These are phyloP conservation scores for Pyrenophora seminiperda DNA, from an alignment of 2,329 filamentous ascomycete genomes.

Conservation along the genomic window DNA sequence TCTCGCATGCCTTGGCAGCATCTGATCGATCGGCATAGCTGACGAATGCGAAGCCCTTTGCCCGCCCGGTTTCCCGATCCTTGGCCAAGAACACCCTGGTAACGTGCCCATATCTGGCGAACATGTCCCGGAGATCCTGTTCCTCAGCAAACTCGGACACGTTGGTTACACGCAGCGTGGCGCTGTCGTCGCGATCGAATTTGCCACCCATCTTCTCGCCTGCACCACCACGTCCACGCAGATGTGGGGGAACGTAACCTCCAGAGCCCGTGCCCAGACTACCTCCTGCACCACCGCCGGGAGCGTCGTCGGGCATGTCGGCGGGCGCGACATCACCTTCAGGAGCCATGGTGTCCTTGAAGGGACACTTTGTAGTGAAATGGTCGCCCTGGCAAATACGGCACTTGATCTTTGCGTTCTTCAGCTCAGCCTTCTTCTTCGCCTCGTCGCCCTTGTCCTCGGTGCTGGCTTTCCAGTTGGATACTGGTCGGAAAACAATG, in stretches of 20 bases:
- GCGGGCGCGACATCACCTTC: constrained; percentile 60
- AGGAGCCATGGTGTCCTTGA: constrained; percentile 99
- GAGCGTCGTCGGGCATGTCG: constrained; percentile 54
- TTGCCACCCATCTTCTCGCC: constrained; percentile 91
- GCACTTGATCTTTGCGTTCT: constrained; percentile 99
- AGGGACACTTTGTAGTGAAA: constrained; percentile 98
- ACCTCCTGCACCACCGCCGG: constrained; percentile 52
- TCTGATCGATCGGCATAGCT: constrained; percentile 90
- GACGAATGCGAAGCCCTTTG: constrained; percentile 99
- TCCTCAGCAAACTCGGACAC: constrained; percentile 98
- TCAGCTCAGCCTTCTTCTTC: constrained; percentile 71
- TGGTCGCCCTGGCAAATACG: constrained; percentile 98
- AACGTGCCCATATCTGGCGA: constrained; percentile 95
- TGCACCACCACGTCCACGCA: constrained; percentile 75
- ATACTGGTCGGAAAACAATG: constrained; percentile 91
- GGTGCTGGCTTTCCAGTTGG: constrained; percentile 91
- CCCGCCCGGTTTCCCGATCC: constrained; percentile 92
- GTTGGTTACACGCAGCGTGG: constrained; percentile 96
- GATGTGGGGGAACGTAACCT: constrained; percentile 91
- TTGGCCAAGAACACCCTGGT: constrained; percentile 97
- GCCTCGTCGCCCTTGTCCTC: constrained; percentile 78
- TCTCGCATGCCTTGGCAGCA: constrained; percentile 89
- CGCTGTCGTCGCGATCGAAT: constrained; percentile 94
- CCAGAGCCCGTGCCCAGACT: constrained; percentile 70
- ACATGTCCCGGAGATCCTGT: constrained; percentile 93